These are phyloP conservation scores for Candida sp. DNA, from an alignment of 1,139 yeast genomes.

Conservation along the genomic window DNA sequence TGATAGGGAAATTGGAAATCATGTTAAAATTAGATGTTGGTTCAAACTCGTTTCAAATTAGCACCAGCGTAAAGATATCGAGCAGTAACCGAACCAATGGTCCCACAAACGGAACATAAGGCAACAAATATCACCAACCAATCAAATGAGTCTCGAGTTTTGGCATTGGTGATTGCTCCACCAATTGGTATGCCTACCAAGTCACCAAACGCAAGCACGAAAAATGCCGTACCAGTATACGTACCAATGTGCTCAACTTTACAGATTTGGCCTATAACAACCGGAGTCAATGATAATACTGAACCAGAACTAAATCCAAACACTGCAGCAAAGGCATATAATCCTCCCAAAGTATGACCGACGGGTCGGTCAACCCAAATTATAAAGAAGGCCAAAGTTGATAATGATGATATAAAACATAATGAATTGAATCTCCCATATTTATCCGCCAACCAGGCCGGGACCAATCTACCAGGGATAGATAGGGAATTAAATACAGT, in stretches of 20 bases:
- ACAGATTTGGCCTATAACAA: slow-evolving; percentile 26
- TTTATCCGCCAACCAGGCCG: slow-evolving; percentile 27
- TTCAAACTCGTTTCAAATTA: slow-evolving; percentile 9
- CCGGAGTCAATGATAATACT: slow-evolving; percentile 26
- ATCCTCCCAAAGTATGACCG: slow-evolving; percentile 23
- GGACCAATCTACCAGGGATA: slow-evolving; percentile 26
- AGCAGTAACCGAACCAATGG: slow-evolving; percentile 20
- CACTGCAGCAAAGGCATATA: slow-evolving; percentile 22
- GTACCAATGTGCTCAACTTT: slow-evolving; percentile 27
- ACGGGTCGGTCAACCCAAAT: slow-evolving; percentile 26
- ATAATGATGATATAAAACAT: slow-evolving; percentile 16
- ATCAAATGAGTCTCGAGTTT: slow-evolving; percentile 17
- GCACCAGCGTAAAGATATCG: slow-evolving; percentile 25
- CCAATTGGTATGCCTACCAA: slow-evolving; percentile 34
- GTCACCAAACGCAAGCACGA: slow-evolving; percentile 29
- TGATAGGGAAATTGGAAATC: too few relatives aligned
- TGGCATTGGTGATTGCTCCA: slow-evolving; percentile 27
- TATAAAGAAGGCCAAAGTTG: slow-evolving; percentile 19
- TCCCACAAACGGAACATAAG: slow-evolving; percentile 20
- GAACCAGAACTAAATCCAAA: slow-evolving; percentile 32
- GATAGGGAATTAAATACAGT: slow-evolving; percentile 27
- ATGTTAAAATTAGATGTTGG: too few relatives aligned
- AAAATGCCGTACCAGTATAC: slow-evolving; percentile 29
- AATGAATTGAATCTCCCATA: slow-evolving; percentile 29
- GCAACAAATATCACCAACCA: slow-evolving; percentile 27